phyloP scores from a whole-genome alignment of 164 flowering plant species.

The Taxillus chinensis region DNA sequence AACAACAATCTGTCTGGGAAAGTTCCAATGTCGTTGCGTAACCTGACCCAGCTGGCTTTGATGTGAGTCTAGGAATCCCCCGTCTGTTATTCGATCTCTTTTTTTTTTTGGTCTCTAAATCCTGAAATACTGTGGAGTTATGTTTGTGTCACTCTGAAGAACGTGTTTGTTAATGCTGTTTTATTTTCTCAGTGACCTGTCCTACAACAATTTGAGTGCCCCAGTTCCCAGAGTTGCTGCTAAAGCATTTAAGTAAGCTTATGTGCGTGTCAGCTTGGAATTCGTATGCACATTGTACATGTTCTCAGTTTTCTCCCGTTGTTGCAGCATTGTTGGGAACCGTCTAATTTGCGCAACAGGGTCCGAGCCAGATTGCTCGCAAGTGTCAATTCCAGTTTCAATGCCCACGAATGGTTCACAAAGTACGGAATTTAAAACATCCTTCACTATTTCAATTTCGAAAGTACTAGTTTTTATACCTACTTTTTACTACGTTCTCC shows the following conservation, averaged over 20 bases:
- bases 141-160: background rate
- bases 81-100: slow-evolving; percentile 4
- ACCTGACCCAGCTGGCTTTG: slow-evolving; percentile 75
- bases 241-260: slow-evolving; percentile 63
- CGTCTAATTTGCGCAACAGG: slow-evolving; percentile 83
- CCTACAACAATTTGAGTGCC: slow-evolving; percentile 84
- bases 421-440: slow-evolving; percentile 26
- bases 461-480: background rate
- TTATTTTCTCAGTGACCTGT: slow-evolving; percentile 67
- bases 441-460: background rate
- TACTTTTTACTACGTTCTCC: slow-evolving; percentile 8
- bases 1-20: slow-evolving; percentile 81
- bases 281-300: background rate
- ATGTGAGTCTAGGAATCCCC: slow-evolving; percentile 37
- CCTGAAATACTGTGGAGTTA: no score
- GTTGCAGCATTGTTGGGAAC: slow-evolving; percentile 79
- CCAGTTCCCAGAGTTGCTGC: slow-evolving; percentile 78
- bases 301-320: slow-evolving; percentile 1
- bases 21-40: slow-evolving; percentile 55
- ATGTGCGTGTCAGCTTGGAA: background rate
- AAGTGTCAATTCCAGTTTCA: slow-evolving; percentile 57
- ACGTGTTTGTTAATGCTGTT: slow-evolving; percentile 5
- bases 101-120: background rate
- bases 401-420: slow-evolving; percentile 50
- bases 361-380: slow-evolving; percentile 64